Base-by-base conservation (phyloP, 1,139 yeast species). In the Hyphopichia khmerensis region DNA sequence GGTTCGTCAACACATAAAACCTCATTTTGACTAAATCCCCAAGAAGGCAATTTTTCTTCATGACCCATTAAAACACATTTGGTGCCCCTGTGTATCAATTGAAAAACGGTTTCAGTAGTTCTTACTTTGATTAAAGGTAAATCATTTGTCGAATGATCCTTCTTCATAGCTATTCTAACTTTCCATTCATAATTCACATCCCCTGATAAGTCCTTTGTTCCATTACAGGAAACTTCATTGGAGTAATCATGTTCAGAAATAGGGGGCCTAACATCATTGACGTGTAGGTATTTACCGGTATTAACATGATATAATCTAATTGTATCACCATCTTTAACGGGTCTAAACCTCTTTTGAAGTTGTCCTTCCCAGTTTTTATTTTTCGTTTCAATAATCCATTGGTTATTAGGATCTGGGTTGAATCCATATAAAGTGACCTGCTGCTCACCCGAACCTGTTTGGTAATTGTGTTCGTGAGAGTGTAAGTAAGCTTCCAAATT, bases 181-280 rank as follows among this genome's bases (percentile, higher is more conserved):
- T 66, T 72, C 67, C 84, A 83, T 39, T 74, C 75, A 55, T 80
- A 81, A 49, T 75, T 75, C 6, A 67, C 57, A 45, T 80, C 79
- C 2, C 80, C 84, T 1, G 50, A 46, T 43, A 71, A 67, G 1
- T 72, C 68, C 4, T 68, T 51, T 47, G 78, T 77, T 7, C 87
- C 88, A 37, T 80, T 67, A 48, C 87, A 79, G 27, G 86, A 75
- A 0, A 87, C 91, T 60, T 87, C 93, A 48, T 69, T 76, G 51
- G 88, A 82, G 56, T 87, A 87, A 34, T 88, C 96, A 55, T 84
- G 87, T 51, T 87, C 95, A 2, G 90, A 78, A 23, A 87, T 73
- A 5, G 95, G 95, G 0, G 96, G 93, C 45, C 84, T 74, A 2
- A 72, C 65, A 35, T 80, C 77, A 45, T 69, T 77, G 5, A 84